These are phyloP conservation scores for Coccomyxa sp. DNA, from an alignment of 139 green algal genomes.

Conservation along the genomic window DNA sequence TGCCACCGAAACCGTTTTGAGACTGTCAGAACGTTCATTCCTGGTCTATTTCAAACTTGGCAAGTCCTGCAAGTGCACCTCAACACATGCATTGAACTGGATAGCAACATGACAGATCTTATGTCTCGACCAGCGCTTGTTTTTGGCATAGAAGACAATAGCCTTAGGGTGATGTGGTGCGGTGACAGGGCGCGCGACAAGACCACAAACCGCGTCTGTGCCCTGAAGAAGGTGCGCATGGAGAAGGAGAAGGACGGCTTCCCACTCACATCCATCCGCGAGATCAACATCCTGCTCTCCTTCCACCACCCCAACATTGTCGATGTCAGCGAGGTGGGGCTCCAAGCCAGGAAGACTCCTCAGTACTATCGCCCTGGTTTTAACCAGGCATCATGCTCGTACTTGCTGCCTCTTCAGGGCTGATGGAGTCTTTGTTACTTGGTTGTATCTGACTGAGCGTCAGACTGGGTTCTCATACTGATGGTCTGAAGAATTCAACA, in stretches of 20 bases:
- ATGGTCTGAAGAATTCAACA: too few relatives aligned
- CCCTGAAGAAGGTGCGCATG: constrained; percentile 96
- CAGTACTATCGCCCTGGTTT: too few relatives aligned
- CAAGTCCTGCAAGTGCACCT: too few relatives aligned
- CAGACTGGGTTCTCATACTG: too few relatives aligned
- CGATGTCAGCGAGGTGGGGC: constrained; percentile 85
- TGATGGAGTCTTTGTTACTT: too few relatives aligned
- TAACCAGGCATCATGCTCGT: too few relatives aligned
- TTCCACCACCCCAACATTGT: constrained; percentile 94
- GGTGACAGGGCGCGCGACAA: constrained; percentile 60
- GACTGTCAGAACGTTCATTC: too few relatives aligned
- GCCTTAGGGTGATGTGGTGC: neutral
- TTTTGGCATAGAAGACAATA: neutral
- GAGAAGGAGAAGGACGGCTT: constrained; percentile 91
- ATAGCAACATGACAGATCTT: neutral
- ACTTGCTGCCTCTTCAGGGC: too few relatives aligned
- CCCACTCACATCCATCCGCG: constrained; percentile 88
- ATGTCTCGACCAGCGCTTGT: neutral
- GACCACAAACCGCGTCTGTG: constrained; percentile 68
- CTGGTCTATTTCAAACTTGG: too few relatives aligned
- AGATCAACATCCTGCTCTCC: constrained; percentile 96
- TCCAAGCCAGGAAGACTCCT: neutral
- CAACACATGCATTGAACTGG: too few relatives aligned
- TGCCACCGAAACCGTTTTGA: too few relatives aligned
- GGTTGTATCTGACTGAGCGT: too few relatives aligned